Evolutionary conservation across 306 rosid species (phyloP).

Genomic region (Abrus precatorius): DNA sequence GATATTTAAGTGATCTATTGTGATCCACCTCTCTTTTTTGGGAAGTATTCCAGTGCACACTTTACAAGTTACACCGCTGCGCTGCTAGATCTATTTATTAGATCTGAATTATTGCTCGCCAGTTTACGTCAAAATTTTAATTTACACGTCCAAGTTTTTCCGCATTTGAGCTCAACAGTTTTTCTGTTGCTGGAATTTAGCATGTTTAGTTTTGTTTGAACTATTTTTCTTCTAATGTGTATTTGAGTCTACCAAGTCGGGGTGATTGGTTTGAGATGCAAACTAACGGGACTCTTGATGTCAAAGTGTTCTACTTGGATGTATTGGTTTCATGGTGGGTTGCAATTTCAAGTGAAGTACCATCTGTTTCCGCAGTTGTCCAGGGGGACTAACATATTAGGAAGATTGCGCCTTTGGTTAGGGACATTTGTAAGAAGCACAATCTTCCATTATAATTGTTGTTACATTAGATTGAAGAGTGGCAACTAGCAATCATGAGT

Average conservation of each 20-base stretch:
- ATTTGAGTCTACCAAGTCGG: conserved; percentile 68
- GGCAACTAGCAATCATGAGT: too few species aligned
- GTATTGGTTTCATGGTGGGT: conserved; percentile 92
- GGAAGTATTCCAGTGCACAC: too few species aligned
- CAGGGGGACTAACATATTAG: conserved; percentile 51
- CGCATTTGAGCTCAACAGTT: too few species aligned
- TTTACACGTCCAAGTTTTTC: too few species aligned
- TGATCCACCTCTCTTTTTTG: too few species aligned
- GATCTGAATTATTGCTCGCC: too few species aligned
- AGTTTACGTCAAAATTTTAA: too few species aligned
- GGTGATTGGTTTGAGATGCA: conserved; percentile 78
- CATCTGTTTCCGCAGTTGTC: conserved; percentile 78
- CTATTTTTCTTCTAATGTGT: conserved; percentile 77
- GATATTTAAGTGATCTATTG: too few species aligned
- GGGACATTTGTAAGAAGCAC: conserved; percentile 73
- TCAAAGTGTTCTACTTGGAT: conserved; percentile 70
- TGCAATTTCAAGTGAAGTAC: conserved; percentile 88
- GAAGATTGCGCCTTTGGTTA: conserved; percentile 68
- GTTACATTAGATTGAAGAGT: too few species aligned
- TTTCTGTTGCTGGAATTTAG: conserved; percentile 68
- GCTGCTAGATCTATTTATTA: too few species aligned
- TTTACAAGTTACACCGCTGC: too few species aligned
- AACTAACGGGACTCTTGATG: conserved; percentile 64
- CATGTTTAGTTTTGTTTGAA: conserved; percentile 80
- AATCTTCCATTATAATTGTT: conserved; percentile 62